Conservation (phyloP, 768 basidiomycete species). For the Mycena rebaudengoi region DNA sequence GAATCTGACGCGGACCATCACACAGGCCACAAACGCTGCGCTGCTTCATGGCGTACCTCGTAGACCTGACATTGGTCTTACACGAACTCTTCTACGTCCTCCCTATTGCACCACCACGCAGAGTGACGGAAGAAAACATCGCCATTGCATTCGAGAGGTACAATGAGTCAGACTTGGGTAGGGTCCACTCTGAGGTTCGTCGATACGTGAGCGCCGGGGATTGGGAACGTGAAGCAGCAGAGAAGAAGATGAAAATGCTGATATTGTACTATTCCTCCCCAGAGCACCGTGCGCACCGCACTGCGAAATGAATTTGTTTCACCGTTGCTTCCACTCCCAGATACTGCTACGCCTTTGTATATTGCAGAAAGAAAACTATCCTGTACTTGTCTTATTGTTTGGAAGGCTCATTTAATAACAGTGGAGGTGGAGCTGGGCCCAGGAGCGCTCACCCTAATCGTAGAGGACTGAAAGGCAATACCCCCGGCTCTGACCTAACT, state of each 20-base stretch:
- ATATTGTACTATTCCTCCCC: background rate
- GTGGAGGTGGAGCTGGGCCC: too few species aligned
- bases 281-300: background rate
- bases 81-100: conserved; percentile 27
- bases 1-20: background rate
- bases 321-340: too few species aligned
- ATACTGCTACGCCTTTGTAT: too few species aligned
- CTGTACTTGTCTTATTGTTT: too few species aligned
- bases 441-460: too few species aligned
- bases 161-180: background rate
- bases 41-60: conserved; percentile 32
- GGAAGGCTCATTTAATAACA: too few species aligned
- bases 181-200: background rate
- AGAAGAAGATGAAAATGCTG: background rate
- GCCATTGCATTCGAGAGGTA: background rate
- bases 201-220: background rate
- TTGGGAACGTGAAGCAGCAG: background rate
- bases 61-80: conserved; percentile 30
- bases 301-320: too few species aligned
- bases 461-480: too few species aligned
- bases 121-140: background rate
- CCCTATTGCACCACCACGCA: background rate
- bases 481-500: too few species aligned
- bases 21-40: too few species aligned
- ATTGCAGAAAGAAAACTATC: too few species aligned